These are phyloP conservation scores for Grosmannia penicillata DNA, from an alignment of 2,329 filamentous ascomycete species.

Conservation along the genomic window DNA sequence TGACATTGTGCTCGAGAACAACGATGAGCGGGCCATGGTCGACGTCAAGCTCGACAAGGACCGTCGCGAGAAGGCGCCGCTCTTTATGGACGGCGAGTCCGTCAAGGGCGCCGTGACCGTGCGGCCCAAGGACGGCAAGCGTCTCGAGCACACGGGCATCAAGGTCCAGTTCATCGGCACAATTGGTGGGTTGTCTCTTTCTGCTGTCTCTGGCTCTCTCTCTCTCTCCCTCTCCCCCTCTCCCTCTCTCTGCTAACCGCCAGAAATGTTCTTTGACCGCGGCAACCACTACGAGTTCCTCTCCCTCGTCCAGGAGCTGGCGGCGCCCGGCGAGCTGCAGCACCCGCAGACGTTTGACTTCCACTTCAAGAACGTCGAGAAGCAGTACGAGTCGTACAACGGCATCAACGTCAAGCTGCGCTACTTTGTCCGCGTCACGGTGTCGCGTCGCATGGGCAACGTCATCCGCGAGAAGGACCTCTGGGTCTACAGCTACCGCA, in stretches of 20 bases:
- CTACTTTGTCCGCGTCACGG: conserved; percentile 95
- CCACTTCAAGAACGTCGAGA: conserved; percentile 99
- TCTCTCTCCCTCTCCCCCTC: conserved; percentile 1
- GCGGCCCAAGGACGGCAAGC: conserved; percentile 92
- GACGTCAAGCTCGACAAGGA: conserved; percentile 99
- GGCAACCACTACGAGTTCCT: conserved; percentile 99
- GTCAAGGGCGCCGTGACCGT: conserved; percentile 94
- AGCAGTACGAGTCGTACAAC: conserved; percentile 99
- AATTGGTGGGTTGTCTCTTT: conserved; percentile 51
- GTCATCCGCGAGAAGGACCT: conserved; percentile 98
- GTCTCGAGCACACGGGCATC: conserved; percentile 94
- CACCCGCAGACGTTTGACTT: conserved; percentile 98
- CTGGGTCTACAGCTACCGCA: conserved; percentile 98
- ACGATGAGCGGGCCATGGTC: conserved; percentile 85
- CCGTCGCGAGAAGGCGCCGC: conserved; percentile 85
- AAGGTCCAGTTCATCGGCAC: conserved; percentile 99
- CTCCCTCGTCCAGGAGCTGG: conserved; percentile 89
- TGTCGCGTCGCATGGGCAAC: conserved; percentile 92
- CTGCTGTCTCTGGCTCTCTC: not conserved
- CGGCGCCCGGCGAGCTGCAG: conserved; percentile 91
- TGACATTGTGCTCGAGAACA: conserved; percentile 92
- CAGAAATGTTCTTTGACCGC: conserved; percentile 99
- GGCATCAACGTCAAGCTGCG: conserved; percentile 98
- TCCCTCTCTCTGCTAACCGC: conserved; percentile 4
- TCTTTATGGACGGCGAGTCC: conserved; percentile 97